Evolutionary conservation across 2,329 filamentous ascomycete species (phyloP).

Genomic region (Decorospora gaudefroyi): DNA sequence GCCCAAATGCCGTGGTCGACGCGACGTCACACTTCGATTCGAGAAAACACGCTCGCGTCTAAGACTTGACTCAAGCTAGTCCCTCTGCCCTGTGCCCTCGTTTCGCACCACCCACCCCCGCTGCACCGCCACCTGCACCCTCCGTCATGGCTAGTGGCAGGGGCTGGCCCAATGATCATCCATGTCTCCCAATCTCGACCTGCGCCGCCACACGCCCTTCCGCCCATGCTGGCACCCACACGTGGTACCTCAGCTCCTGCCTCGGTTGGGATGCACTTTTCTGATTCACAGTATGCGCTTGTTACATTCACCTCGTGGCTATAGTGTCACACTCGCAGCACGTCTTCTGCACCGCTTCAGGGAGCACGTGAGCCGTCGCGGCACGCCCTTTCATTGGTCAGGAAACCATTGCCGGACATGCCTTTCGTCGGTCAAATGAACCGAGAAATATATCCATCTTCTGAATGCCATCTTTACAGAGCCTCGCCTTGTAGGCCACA

Average conservation of each 20-base stretch:
- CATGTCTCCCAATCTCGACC: not conserved
- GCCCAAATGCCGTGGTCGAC: not conserved
- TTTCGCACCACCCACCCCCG: too few species aligned
- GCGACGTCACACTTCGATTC: conserved; percentile 2
- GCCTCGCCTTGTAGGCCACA: conserved; percentile 2
- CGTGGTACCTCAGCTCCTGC: too few species aligned
- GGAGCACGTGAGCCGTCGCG: conserved; percentile 14
- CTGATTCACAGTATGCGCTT: not conserved
- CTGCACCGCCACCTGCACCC: conserved; percentile 8
- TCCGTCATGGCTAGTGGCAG: not conserved
- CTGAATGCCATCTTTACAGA: conserved; percentile 7
- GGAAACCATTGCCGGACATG: conserved; percentile 12
- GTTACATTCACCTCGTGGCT: not conserved
- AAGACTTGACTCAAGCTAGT: too few species aligned
- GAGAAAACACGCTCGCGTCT: too few species aligned
- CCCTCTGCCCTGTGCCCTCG: too few species aligned
- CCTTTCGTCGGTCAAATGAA: conserved; percentile 13
- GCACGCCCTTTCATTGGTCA: conserved; percentile 12
- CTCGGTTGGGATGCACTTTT: conserved; percentile 1
- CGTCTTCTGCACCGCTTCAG: not conserved
- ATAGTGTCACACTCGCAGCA: not conserved
- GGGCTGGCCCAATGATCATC: conserved; percentile 2
- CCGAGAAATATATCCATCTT: conserved; percentile 13
- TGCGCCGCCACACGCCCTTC: conserved; percentile 6
- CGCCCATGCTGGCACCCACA: conserved; percentile 13